Conservation (phyloP, 768 basidiomycete species). For the Tricholomella constricta region DNA sequence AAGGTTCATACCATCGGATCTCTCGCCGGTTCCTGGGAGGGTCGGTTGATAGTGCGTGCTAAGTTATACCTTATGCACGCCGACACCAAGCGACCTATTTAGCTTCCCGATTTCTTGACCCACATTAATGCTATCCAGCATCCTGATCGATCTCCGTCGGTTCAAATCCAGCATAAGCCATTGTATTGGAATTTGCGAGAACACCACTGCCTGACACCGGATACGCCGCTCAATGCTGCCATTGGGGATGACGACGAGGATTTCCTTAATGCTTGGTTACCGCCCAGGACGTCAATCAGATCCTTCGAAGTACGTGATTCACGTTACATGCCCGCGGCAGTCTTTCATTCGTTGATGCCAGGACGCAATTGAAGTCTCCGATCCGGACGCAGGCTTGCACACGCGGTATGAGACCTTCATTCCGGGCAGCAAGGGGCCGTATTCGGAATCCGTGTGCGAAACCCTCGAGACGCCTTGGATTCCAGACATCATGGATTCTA, state of each 20-base stretch:
- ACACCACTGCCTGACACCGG: conserved; percentile 45
- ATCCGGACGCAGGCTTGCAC: conserved; percentile 39
- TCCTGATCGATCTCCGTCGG: conserved; percentile 24
- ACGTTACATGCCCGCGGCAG: neutral
- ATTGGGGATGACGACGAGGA: conserved; percentile 42
- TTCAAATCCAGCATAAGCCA: conserved; percentile 34
- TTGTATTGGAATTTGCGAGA: conserved; percentile 45
- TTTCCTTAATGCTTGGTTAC: conserved; percentile 51
- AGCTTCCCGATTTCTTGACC: conserved; percentile 22
- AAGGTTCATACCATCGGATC: conserved; percentile 45
- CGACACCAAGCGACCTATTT: conserved; percentile 6
- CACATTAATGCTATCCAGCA: conserved; percentile 22
- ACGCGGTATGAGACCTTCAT: conserved; percentile 48
- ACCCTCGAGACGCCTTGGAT: conserved; percentile 31
- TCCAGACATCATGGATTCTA: neutral
- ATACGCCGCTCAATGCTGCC: conserved; percentile 38
- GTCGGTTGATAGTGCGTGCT: conserved; percentile 44
- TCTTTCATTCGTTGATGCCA: conserved; percentile 15
- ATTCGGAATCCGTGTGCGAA: conserved; percentile 37
- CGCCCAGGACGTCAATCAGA: conserved; percentile 34
- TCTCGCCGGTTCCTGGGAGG: conserved; percentile 47
- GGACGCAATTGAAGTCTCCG: conserved; percentile 44
- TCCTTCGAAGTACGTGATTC: conserved; percentile 32
- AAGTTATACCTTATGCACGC: neutral
- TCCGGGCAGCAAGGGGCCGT: conserved; percentile 37